Evolutionary conservation across 441 rosid species (phyloP).

Genomic region (Breynia disticha): DNA sequence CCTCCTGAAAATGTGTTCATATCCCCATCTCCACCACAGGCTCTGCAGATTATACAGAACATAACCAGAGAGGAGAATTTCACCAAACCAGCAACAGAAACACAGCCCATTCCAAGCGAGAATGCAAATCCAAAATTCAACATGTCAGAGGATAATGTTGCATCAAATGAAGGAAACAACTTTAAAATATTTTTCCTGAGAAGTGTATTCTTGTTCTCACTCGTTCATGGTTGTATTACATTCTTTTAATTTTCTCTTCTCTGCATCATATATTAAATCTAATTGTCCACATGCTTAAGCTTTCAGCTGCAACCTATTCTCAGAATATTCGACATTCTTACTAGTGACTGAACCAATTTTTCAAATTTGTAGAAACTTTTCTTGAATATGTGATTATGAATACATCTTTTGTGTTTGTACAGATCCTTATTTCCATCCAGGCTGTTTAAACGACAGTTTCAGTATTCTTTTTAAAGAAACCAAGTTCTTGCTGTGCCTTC

Average conservation of each 20-base stretch:
- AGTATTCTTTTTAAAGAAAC: too few relatives aligned
- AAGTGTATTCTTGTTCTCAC: conserved; percentile 8
- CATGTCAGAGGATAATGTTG: conserved; percentile 3
- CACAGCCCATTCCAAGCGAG: conserved; percentile 9
- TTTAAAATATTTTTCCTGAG: neutral
- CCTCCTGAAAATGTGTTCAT: conserved; percentile 7
- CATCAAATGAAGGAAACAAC: conserved; percentile 7
- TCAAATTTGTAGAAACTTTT: too few relatives aligned
- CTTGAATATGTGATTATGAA: too few relatives aligned
- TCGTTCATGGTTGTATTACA: conserved; percentile 8
- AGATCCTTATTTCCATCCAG: too few relatives aligned
- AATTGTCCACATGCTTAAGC: neutral
- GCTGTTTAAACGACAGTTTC: too few relatives aligned
- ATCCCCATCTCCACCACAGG: conserved; percentile 7
- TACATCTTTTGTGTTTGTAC: too few relatives aligned
- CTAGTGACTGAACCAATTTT: too few relatives aligned
- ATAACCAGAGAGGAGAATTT: conserved; percentile 1
- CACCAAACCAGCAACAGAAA: conserved; percentile 3
- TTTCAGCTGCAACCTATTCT: neutral
- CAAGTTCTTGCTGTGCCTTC: too few relatives aligned
- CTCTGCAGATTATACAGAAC: conserved; percentile 4
- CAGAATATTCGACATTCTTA: too few relatives aligned
- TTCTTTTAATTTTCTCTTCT: conserved; percentile 6
- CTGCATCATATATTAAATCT: neutral
- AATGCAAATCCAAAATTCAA: conserved; percentile 5